These are phyloP conservation scores for Xylaria grammica DNA, from an alignment of 495 filamentous ascomycete genomes.

Conservation along the genomic window DNA sequence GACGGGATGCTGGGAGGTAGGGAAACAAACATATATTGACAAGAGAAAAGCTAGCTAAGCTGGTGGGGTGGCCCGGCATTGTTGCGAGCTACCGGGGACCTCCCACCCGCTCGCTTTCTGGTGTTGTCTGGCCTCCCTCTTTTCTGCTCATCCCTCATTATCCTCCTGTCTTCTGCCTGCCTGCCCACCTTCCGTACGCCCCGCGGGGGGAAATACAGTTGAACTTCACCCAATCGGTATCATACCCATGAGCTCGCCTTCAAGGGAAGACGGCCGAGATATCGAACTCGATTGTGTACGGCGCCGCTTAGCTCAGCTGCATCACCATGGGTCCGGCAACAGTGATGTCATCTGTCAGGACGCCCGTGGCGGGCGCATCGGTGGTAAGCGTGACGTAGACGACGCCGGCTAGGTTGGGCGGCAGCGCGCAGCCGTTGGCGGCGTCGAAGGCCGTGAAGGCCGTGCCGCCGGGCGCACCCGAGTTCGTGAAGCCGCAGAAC, in stretches of 20 bases:
- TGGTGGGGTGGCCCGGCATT: constrained; percentile 12
- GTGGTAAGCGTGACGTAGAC: constrained; percentile 60
- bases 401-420: constrained; percentile 57
- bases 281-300: not conserved
- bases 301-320: constrained; percentile 49
- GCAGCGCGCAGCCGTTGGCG: constrained; percentile 55
- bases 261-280: constrained; percentile 18
- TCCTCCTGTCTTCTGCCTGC: not conserved
- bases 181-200: not conserved
- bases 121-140: constrained; percentile 11
- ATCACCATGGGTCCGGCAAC: constrained; percentile 59
- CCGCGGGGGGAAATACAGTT: constrained; percentile 14
- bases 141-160: constrained; percentile 12
- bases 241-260: constrained; percentile 20
- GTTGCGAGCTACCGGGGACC: constrained; percentile 20
- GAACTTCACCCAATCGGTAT: constrained; percentile 6
- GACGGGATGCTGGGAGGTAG: not conserved
- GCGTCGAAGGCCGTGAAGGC: constrained; percentile 54
- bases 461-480: constrained; percentile 56
- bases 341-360: constrained; percentile 56
- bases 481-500: constrained; percentile 64
- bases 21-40: constrained; percentile 16
- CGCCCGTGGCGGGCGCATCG: constrained; percentile 45
- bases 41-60: constrained; percentile 14
- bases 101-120: constrained; percentile 23